phyloP scores from a whole-genome alignment of 2,329 filamentous ascomycete species.

The Pseudogymnoascus sp. region DNA sequence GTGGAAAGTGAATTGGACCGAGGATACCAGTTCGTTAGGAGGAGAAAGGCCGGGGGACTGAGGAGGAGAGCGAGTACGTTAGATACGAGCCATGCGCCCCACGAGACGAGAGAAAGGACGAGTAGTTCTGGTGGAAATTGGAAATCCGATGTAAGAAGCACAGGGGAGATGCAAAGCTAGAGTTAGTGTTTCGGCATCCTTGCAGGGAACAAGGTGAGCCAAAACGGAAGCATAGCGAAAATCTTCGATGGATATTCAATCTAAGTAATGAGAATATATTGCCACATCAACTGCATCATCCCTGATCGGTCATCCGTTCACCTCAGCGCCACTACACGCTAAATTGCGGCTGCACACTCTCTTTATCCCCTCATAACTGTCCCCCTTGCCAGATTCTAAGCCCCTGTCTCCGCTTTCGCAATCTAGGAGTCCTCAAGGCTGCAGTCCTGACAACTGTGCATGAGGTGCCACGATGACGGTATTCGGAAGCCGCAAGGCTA shows the following conservation, averaged over 20 bases:
- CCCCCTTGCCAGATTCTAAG: neutral
- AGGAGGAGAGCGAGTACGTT: conserved; percentile 27
- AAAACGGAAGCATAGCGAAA: conserved; percentile 7
- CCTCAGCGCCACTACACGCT: neutral
- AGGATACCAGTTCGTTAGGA: conserved; percentile 72
- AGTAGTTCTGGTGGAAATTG: conserved; percentile 24
- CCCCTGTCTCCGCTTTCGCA: conserved; percentile 1
- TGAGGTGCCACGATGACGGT: neutral
- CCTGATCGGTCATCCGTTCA: neutral
- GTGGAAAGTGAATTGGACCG: conserved; percentile 83
- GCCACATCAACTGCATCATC: neutral
- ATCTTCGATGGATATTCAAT: neutral
- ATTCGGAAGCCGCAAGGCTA: neutral
- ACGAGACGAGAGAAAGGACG: conserved; percentile 23
- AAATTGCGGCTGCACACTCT: neutral
- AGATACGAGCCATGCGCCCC: conserved; percentile 23
- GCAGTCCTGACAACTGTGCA: neutral
- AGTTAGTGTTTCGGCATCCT: neutral
- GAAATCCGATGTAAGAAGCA: conserved; percentile 2
- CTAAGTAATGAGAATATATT: conserved; percentile 1
- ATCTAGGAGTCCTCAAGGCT: neutral
- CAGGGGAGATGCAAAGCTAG: conserved; percentile 3
- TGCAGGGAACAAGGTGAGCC: neutral
- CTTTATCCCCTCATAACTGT: neutral
- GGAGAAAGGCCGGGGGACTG: conserved; percentile 34